These are phyloP conservation scores for Blastobotrys elegans DNA, from an alignment of 1,139 yeast species.

Conservation along the genomic window DNA sequence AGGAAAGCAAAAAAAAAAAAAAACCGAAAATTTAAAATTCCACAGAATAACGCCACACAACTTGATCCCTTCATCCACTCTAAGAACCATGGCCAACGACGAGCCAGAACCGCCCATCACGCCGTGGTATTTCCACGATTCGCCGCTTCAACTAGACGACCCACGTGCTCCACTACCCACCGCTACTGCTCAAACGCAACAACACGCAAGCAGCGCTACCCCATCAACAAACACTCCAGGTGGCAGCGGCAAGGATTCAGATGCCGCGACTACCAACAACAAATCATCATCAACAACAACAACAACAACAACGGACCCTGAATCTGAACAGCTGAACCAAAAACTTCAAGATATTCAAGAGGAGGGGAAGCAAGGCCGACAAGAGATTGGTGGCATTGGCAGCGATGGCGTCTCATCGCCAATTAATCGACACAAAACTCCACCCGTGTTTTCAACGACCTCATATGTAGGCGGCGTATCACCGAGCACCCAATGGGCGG, in stretches of 20 bases:
- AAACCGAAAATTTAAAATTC: too few species aligned
- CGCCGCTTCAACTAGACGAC: slow-evolving; percentile 36
- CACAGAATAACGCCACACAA: too few species aligned
- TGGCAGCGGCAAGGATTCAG: too few species aligned
- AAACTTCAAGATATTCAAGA: neutral
- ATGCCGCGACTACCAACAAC: neutral
- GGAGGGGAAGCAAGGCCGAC: too few species aligned
- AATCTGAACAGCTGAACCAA: neutral
- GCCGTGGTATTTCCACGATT: slow-evolving; percentile 38
- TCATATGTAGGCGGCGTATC: slow-evolving; percentile 27
- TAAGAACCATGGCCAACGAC: too few species aligned
- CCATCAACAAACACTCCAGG: neutral
- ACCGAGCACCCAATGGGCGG: slow-evolving; percentile 34
- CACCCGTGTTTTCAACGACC: slow-evolving; percentile 17
- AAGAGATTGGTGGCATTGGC: neutral
- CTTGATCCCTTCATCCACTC: too few species aligned
- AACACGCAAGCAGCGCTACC: neutral
- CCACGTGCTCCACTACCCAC: slow-evolving; percentile 35
- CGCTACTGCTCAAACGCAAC: slow-evolving; percentile 8
- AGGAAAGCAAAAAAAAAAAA: too few species aligned
- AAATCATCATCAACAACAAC: neutral
- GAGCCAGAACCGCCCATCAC: slow-evolving; percentile 15
- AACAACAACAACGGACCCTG: neutral
- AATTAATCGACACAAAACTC: neutral
- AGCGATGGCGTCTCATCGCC: neutral